Base-by-base conservation (phyloP, 352 stramenopile species). In the Phytopythium oedochilum region DNA sequence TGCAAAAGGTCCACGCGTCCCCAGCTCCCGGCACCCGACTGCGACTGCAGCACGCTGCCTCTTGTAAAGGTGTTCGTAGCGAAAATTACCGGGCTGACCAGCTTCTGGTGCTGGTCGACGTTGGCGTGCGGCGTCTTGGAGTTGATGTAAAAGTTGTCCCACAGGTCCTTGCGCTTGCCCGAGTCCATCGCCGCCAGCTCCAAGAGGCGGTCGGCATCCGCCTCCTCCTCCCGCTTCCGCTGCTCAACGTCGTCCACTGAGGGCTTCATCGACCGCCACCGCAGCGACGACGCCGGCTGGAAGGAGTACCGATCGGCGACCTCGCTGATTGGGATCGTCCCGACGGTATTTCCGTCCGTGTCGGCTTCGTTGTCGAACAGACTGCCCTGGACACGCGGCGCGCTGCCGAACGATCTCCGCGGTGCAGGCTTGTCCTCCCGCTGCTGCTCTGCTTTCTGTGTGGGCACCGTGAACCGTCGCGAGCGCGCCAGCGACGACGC, bases 111-210 rank as follows among this genome's bases (percentile, higher is more conserved):
- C 20, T 28, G 28, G 7, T 28, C 26, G 3, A 29, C 6, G 5
- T 53, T 61, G 11, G 55, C 48, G 26, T 44, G 38, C 26, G 65
- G 42, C 26, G 58, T 54, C 52, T 67, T 78, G 9, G 59, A 61
- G 5, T 64, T 59, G 15, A 72, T 64, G 52, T 74, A 59, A 29
- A 78, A 68, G 54, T 76, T 60, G 38, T 78, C 61, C 73, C 73
- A 83, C 5, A 73, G 20, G 7, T 62, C 61, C 25, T 75, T 69
- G 23, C 42, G 34, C 17, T 70, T 55, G 26, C 42, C 52, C n/a
- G 31, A 38, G 20, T 70, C 56, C 32, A 54, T 61, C 3, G 56
- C 59, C 12, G 62, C 56, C 23, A 74, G 64, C 22, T 70, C 60
- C 35, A 71, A 36, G 17, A 65, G 57, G n/a, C 57, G 54, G 34